Evolutionary conservation across 2,329 filamentous ascomycete species (phyloP).

Genomic region (Esteya vermicola): DNA sequence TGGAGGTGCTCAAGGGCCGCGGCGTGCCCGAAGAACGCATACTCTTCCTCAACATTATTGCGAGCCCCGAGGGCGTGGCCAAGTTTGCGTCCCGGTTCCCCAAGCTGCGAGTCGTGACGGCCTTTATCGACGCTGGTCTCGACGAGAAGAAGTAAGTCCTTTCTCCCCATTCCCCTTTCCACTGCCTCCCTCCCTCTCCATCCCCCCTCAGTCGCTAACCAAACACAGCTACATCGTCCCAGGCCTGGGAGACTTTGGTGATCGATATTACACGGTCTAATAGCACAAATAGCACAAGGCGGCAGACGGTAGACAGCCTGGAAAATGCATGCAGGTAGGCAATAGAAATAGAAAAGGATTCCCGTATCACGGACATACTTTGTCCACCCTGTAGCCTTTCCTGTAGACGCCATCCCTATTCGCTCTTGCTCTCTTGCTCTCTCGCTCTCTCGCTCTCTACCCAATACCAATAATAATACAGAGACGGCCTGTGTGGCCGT

Average conservation of each 20-base stretch:
- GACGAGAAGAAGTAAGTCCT: conserved; percentile 76
- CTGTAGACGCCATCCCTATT: too few species aligned
- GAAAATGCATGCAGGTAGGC: too few species aligned
- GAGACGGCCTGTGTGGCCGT: too few species aligned
- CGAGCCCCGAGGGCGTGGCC: conserved; percentile 83
- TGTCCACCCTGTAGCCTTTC: too few species aligned
- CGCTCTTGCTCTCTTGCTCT: too few species aligned
- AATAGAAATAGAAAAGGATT: too few species aligned
- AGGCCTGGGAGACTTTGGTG: conserved; percentile 87
- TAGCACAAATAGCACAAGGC: conserved; percentile 3
- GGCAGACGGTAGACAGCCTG: too few species aligned
- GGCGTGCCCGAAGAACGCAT: conserved; percentile 94
- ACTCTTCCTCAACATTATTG: conserved; percentile 90
- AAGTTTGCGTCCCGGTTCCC: conserved; percentile 86
- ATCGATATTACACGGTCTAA: conserved; percentile 85
- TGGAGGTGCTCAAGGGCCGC: conserved; percentile 77
- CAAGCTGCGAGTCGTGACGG: conserved; percentile 79
- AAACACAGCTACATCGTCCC: conserved; percentile 86
- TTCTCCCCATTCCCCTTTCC: neutral
- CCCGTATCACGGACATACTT: too few species aligned
- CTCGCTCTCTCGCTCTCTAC: too few species aligned
- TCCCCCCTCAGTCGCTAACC: too few species aligned
- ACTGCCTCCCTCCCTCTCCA: conserved; percentile 20
- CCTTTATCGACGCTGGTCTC: conserved; percentile 86
- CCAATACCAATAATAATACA: too few species aligned